Evolutionary conservation across 345 rosid genomes (phyloP).

Genomic region (Firmiana major): DNA sequence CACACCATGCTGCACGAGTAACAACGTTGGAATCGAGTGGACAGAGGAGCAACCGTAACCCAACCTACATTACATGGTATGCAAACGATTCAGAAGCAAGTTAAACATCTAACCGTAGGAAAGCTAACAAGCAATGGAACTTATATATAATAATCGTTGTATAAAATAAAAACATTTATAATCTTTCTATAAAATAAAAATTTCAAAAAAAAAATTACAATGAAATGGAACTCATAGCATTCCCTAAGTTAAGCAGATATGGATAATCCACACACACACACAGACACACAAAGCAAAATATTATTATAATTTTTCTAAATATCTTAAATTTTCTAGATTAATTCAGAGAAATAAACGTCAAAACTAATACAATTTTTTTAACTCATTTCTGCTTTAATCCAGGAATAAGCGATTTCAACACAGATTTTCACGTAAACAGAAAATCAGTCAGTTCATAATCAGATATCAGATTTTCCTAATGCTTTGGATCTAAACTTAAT

Average conservation of each 20-base stretch:
- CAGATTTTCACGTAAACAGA: background rate
- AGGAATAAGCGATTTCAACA: background rate
- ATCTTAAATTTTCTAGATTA: background rate
- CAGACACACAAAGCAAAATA: too few relatives aligned
- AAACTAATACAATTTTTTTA: background rate
- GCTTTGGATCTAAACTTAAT: background rate
- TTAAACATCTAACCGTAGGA: background rate
- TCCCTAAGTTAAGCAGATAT: background rate
- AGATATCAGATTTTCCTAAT: background rate
- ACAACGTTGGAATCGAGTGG: constrained; percentile 51
- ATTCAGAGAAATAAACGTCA: background rate
- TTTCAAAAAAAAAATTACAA: background rate
- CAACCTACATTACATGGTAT: constrained; percentile 32
- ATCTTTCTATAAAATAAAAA: too few relatives aligned
- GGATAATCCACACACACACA: too few relatives aligned
- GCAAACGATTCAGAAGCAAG: background rate
- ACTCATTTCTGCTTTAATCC: background rate
- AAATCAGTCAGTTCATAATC: background rate
- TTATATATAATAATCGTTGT: too few relatives aligned
- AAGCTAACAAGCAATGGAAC: background rate
- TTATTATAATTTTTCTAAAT: background rate
- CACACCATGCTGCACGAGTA: constrained; percentile 53
- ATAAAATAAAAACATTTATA: too few relatives aligned
- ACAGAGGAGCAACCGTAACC: constrained; percentile 44
- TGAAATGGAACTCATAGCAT: background rate